These are phyloP conservation scores for Salix viminalis DNA, from an alignment of 345 rosid genomes.

Conservation along the genomic window DNA sequence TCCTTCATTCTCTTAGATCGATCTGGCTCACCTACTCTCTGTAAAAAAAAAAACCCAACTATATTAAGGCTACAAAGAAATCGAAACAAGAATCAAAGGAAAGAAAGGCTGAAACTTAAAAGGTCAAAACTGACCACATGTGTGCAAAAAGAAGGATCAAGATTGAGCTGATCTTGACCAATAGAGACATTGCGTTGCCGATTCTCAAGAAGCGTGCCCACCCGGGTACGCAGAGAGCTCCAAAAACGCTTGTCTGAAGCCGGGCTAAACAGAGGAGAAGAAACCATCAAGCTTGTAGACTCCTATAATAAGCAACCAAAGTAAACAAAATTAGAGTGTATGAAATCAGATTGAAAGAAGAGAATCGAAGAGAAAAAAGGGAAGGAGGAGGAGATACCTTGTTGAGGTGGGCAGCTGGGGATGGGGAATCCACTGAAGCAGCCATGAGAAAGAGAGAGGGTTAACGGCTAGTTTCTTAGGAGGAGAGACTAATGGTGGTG, in stretches of 20 bases:
- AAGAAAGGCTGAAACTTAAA: neutral
- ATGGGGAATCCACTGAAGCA: conserved; percentile 48
- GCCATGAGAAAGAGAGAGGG: conserved; percentile 30
- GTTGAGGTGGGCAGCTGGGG: conserved; percentile 35
- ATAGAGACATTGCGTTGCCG: conserved; percentile 7
- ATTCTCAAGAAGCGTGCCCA: conserved; percentile 39
- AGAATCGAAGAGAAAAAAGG: neutral
- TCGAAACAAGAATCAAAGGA: neutral
- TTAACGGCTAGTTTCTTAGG: conserved; percentile 21
- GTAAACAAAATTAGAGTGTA: neutral
- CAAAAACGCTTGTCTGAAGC: conserved; percentile 51
- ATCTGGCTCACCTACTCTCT: conserved; percentile 27
- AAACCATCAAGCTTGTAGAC: conserved; percentile 1
- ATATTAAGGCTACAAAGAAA: neutral
- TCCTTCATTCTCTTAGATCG: conserved; percentile 57
- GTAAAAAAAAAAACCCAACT: neutral
- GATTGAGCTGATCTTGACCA: conserved; percentile 15
- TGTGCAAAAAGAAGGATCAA: conserved; percentile 8
- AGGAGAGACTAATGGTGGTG: neutral
- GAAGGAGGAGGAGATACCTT: conserved; percentile 20
- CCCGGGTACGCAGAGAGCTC: conserved; percentile 43
- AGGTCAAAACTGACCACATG: conserved; percentile 17
- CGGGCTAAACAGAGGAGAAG: conserved; percentile 38
- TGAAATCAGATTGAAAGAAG: neutral
- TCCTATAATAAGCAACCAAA: conserved; percentile 9